Conservation (phyloP, 805 yeast genomes). For the Wickerhamomyces silvicola region DNA sequence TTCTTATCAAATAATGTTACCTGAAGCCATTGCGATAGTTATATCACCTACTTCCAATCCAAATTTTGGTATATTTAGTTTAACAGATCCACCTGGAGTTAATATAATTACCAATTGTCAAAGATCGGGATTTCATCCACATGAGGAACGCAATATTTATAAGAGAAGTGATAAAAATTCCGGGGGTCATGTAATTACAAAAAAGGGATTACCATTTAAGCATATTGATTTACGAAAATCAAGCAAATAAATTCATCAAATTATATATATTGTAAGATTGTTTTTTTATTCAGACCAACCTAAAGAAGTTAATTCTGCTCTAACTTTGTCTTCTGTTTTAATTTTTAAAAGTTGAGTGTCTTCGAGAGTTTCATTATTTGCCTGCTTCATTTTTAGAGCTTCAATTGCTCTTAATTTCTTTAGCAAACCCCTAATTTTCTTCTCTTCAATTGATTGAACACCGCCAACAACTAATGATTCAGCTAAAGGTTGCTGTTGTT, state of each 20-base stretch:
- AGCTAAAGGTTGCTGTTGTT: slow-evolving; percentile 9
- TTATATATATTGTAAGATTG: neutral
- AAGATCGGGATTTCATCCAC: slow-evolving; percentile 54
- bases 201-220: slow-evolving; percentile 39
- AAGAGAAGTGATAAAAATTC: slow-evolving; percentile 34
- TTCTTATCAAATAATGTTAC: slow-evolving; percentile 62
- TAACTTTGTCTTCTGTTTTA: slow-evolving; percentile 74
- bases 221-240: slow-evolving; percentile 40
- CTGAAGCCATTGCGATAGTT: slow-evolving; percentile 64
- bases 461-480: slow-evolving; percentile 51
- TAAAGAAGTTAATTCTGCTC: slow-evolving; percentile 62
- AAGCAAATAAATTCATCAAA: neutral
- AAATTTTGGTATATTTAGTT: slow-evolving; percentile 48
- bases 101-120: slow-evolving; percentile 47
- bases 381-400: slow-evolving; percentile 77
- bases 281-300: slow-evolving; percentile 54
- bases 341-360: slow-evolving; percentile 91
- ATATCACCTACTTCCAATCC: slow-evolving; percentile 49
- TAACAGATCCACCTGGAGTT: slow-evolving; percentile 62
- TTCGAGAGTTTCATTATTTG: slow-evolving; percentile 77
- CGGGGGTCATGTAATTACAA: slow-evolving; percentile 45
- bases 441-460: slow-evolving; percentile 73
- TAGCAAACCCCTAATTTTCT: slow-evolving; percentile 82
- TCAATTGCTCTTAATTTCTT: slow-evolving; percentile 96
- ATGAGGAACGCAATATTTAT: slow-evolving; percentile 44